Base-by-base conservation (phyloP, 257 asterid species). In the Scutellaria barbata region DNA sequence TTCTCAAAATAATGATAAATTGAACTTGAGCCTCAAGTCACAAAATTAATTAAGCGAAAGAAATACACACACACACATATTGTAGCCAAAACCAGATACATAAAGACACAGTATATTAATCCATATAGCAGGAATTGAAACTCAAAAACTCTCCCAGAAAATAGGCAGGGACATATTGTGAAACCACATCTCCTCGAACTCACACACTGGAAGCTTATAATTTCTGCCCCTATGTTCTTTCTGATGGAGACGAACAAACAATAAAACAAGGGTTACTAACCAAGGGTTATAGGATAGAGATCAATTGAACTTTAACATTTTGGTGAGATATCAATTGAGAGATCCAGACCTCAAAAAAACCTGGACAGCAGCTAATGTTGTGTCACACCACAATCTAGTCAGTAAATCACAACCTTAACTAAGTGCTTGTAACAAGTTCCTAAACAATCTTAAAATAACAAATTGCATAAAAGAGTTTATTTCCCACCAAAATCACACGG, bases 301-400 rank as follows among this genome's bases (percentile, higher is more conserved):
- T 4, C 18, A 22, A 37, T 60, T 30, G 4, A 18, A 63, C 41
- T 53, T 25, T 22, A 57, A 45, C 20, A 42, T 74, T 53, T 40
- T 16, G n/a, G 33, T 25, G 16, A 69, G 52, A 25, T 20, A 68
- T 8, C 14, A n/a, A 47, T 52, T 39, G 53, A 61, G 39, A 30
- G 53, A 35, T 65, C 25, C 45, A 45, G 43, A 35, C 45, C 12
- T 16, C 35, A 5, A 12, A 37, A 22, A 11, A 22, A 53, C 33
- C 39, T 55, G 54, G 48, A 46, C 25, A 20, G 55, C 14, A 58
- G 46, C 48, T 58, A 59, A 58, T 74, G 55, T 33, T 63, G 41
- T 25, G 40, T 22, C 50, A 63, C 43, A 10, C 40, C 58, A 63
- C 10, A 69, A n/a, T 20, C 57, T 25, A 73, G 25, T 22, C 35